Percentiles rank a stretch among this genome's conserved stretches.
Evolutionary conservation across 2,329 filamentous ascomycete species (phyloP).

Genomic region (Coniochaeta pulveracea): DNA sequence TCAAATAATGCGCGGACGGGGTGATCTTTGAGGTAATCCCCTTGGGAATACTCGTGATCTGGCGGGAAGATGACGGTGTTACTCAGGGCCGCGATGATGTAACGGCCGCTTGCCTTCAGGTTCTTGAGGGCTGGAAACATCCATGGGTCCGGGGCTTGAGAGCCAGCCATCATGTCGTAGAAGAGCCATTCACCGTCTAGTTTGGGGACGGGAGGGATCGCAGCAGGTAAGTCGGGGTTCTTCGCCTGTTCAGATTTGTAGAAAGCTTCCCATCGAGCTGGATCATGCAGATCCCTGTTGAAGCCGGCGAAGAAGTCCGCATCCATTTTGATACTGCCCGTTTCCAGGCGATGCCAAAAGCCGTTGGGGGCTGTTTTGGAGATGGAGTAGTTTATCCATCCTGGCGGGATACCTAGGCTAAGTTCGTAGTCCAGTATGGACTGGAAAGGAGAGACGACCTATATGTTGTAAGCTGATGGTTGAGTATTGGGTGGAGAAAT

Average conservation of each 20-base stretch:
- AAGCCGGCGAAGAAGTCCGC: slow-evolving; percentile 66
- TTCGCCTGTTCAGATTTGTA: slow-evolving; percentile 32
- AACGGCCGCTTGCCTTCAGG: slow-evolving; percentile 52
- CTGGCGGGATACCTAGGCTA: slow-evolving; percentile 62
- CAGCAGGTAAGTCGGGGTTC: slow-evolving; percentile 24
- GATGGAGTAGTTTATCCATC: slow-evolving; percentile 88
- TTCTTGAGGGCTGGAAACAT: slow-evolving; percentile 74
- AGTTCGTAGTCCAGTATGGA: slow-evolving; percentile 86
- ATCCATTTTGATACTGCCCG: slow-evolving; percentile 69
- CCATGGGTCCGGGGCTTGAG: slow-evolving; percentile 64
- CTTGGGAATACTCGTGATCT: slow-evolving; percentile 54
- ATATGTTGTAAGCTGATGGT: slow-evolving; percentile 10
- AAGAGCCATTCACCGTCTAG: slow-evolving; percentile 75
- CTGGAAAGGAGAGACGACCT: slow-evolving; percentile 89
- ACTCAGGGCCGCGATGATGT: slow-evolving; percentile 70
- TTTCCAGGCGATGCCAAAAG: slow-evolving; percentile 81
- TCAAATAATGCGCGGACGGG: slow-evolving; percentile 65
- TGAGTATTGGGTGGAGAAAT: slow-evolving; percentile 4
- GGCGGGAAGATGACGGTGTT: slow-evolving; percentile 84
- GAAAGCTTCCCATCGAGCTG: slow-evolving; percentile 58
- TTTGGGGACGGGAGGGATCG: slow-evolving; percentile 52
- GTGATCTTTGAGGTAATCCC: slow-evolving; percentile 36
- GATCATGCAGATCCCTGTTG: slow-evolving; percentile 57
- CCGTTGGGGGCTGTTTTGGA: slow-evolving; percentile 67
- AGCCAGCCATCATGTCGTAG: slow-evolving; percentile 78